phyloP scores from a whole-genome alignment of 257 asterid genomes.

The Nicotiana sylvestris region DNA sequence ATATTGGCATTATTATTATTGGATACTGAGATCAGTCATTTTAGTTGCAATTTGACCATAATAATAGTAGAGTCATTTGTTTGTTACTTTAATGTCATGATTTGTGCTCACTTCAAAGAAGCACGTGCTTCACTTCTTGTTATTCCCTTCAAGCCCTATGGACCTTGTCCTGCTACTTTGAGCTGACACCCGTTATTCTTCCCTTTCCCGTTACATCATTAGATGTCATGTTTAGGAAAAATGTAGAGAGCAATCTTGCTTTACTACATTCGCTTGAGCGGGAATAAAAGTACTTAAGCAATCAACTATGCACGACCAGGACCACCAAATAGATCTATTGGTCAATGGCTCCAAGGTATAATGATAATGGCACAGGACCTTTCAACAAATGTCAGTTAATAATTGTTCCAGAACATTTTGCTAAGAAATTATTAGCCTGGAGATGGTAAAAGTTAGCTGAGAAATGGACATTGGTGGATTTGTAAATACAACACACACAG shows the following conservation, averaged over 20 bases:
- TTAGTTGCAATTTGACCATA: not conserved
- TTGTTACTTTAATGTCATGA: not conserved
- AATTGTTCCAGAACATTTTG: not conserved
- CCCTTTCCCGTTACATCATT: not conserved
- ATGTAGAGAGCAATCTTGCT: not conserved
- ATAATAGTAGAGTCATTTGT: not conserved
- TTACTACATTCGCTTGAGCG: not conserved
- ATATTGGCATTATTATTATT: not conserved
- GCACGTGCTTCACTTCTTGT: not conserved
- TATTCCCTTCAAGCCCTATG: not conserved
- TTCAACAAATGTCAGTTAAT: not conserved
- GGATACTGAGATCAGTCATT: not conserved
- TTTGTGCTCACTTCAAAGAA: not conserved
- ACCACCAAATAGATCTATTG: not conserved
- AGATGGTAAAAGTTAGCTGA: conserved; percentile 5
- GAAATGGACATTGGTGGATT: not conserved
- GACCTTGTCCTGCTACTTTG: conserved; percentile 2
- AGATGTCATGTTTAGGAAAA: not conserved
- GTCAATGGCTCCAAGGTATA: not conserved
- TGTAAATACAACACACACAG: not conserved
- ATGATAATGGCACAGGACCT: not conserved
- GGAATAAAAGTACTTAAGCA: not conserved
- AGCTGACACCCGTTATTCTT: not conserved
- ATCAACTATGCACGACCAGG: not conserved
- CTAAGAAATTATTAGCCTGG: not conserved